Conservation (phyloP, 1,284 basidiomycete species). For the Puccinia polysora region DNA sequence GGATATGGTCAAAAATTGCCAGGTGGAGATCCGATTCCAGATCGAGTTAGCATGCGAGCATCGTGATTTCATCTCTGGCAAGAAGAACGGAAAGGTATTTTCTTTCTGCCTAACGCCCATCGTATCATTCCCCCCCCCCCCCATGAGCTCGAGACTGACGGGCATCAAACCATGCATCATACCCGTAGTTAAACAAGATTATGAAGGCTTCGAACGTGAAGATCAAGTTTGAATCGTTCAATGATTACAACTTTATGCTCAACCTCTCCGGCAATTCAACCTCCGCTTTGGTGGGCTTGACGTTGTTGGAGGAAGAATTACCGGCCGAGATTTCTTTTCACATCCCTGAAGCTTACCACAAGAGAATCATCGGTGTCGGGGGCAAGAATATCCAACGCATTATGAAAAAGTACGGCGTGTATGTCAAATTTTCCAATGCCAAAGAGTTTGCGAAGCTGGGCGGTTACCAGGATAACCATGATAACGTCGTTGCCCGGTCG, state of each 20-base stretch:
- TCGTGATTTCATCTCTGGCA: constrained; percentile 94
- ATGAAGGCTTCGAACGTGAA: constrained; percentile 94
- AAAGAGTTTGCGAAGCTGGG: constrained; percentile 93
- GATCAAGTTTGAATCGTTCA: constrained; percentile 99
- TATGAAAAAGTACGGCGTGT: constrained; percentile 99
- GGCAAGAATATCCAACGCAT: constrained; percentile 98
- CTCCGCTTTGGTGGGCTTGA: constrained; percentile 79
- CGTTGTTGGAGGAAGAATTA: constrained; percentile 87
- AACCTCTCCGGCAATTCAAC: constrained; percentile 67
- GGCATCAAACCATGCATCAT: not conserved
- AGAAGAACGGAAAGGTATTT: constrained; percentile 85
- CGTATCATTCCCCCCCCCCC: too few species aligned
- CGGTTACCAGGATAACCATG: constrained; percentile 94
- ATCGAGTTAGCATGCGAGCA: constrained; percentile 97
- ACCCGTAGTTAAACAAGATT: constrained; percentile 73
- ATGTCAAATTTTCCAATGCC: constrained; percentile 98
- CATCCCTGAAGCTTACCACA: constrained; percentile 96
- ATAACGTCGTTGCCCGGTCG: constrained; percentile 85
- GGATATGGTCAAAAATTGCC: constrained; percentile 64
- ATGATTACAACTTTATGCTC: constrained; percentile 98
- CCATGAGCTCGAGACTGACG: not conserved
- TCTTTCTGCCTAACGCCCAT: not conserved
- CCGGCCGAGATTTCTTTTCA: constrained; percentile 99
- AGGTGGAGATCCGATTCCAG: constrained; percentile 96
- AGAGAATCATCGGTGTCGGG: constrained; percentile 97